Base-by-base conservation (phyloP, 2,329 filamentous ascomycete species). In the Mycosphaerella arachidis region DNA sequence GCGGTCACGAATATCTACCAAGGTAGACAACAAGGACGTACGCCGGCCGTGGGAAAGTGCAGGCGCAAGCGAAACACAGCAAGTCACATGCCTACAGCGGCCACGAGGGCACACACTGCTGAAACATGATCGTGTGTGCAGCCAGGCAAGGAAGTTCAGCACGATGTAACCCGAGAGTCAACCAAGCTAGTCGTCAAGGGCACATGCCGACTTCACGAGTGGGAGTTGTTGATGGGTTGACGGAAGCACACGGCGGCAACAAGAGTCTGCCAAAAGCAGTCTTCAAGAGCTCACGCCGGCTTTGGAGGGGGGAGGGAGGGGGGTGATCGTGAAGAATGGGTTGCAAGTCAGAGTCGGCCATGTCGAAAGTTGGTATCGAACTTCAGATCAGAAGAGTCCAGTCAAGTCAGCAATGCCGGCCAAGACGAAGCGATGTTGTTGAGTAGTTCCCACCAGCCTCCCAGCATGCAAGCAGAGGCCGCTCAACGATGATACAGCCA, bases 381-480 rank as follows among this genome's bases (percentile, higher is more conserved):
- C 2, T 24, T 24, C 24, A 24, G 24, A 2, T 24, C 24, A 24
- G 24, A 24, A 24, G 24, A 24, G 2, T 24, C 24, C 24, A 24
- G 50, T 52, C 30, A 35, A 52, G 27, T 35, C 50, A 35, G 50
- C 27, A 52, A 18, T 31, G 50, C 50, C 50, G 16, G 50, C 29
- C 50, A 52, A 52, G 50, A 52, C 50, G 50, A 52, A 20, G 16
- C n/a, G 12, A 33, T 16, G n/a, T 20, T 12, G 7, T 52, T 20
- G 29, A 48, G 43, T 48, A 56, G 43, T 56, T 46, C 45, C 54
- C 54, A 7, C 27, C 54, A 30, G 10, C 54, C 40, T 18, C 54
- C 54, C 54, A 48, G 54, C 54, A 56, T 56, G 54, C 54, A 56
- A n/a, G 45, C 33, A 56, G 40, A 56, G 54, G 54, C 54, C 54